phyloP scores from a whole-genome alignment of 2,329 filamentous ascomycete genomes.

The Incumbomyces delicatus region DNA sequence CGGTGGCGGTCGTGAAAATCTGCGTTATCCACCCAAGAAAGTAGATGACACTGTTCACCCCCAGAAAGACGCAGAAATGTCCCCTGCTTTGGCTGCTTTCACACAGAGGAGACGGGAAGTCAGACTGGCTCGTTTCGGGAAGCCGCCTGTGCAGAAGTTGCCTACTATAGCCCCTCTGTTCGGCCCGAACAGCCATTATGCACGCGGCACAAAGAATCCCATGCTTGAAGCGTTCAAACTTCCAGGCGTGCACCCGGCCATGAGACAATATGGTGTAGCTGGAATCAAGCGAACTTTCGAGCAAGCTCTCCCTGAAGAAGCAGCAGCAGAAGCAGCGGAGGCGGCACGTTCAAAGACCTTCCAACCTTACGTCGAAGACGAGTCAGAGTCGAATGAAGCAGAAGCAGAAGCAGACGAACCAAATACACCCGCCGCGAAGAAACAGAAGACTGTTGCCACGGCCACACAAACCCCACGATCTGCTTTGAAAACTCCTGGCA shows the following conservation, averaged over 20 bases:
- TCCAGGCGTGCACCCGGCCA: background rate
- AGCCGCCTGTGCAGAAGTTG: background rate
- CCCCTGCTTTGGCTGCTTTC: background rate
- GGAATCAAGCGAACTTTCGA: background rate
- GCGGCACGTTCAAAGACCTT: background rate
- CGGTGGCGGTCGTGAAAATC: background rate
- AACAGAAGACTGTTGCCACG: background rate
- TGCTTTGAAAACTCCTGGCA: conserved; percentile 5
- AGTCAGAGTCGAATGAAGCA: background rate
- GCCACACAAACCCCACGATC: conserved; percentile 4
- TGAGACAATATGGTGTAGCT: background rate
- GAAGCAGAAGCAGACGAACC: background rate
- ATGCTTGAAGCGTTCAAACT: background rate
- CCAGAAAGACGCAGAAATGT: background rate
- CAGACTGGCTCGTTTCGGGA: background rate
- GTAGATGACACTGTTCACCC: background rate
- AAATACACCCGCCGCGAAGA: conserved; percentile 2
- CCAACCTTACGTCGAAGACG: conserved; percentile 4
- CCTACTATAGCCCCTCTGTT: conserved; percentile 5
- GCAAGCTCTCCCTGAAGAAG: background rate
- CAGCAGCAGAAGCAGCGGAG: background rate
- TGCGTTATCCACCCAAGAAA: conserved; percentile 3
- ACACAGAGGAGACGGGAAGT: background rate
- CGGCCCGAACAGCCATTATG: conserved; percentile 8
- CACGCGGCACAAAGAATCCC: conserved; percentile 2